Conservation (phyloP, 2,329 filamentous ascomycete species). For the Sphaerostilbella broomeana region DNA sequence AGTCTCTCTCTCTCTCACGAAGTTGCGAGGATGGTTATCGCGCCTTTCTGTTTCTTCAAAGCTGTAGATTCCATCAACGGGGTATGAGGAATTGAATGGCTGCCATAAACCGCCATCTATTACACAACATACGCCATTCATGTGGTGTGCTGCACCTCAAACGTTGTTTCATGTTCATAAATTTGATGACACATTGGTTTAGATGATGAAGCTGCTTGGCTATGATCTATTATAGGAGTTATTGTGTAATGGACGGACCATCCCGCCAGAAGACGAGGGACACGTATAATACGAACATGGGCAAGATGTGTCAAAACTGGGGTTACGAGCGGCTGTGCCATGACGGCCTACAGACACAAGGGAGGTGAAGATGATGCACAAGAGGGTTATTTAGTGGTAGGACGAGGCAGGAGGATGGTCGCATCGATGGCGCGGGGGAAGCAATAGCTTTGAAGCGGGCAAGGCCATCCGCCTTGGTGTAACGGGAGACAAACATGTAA, state of each 20-base stretch:
- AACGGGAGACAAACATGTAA: slow-evolving; percentile 4
- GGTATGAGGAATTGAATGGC: too few species aligned
- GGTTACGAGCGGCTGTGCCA: slow-evolving; percentile 7
- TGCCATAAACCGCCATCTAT: too few species aligned
- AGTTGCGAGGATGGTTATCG: too few species aligned
- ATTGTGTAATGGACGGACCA: neutral
- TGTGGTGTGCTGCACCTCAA: too few species aligned
- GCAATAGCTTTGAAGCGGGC: too few species aligned
- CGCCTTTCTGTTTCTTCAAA: too few species aligned
- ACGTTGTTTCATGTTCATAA: too few species aligned
- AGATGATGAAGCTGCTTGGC: neutral
- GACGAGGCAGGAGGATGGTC: neutral
- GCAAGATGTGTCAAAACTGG: slow-evolving; percentile 5
- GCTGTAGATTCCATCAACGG: too few species aligned
- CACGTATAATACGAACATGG: neutral
- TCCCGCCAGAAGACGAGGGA: neutral
- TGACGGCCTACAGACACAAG: neutral
- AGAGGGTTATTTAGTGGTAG: neutral
- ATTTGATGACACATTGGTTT: too few species aligned
- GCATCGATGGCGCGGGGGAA: slow-evolving; percentile 7
- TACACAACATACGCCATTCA: too few species aligned
- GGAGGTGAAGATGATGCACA: neutral
- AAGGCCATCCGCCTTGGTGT: slow-evolving; percentile 4
- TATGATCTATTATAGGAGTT: too few species aligned
- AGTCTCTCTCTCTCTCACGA: too few species aligned